A percentile compares a stretch with the other conserved stretches of the same genome.
These are phyloP conservation scores for Alternaria sp. DNA, from an alignment of 2,329 filamentous ascomycete species.

Conservation along the genomic window DNA sequence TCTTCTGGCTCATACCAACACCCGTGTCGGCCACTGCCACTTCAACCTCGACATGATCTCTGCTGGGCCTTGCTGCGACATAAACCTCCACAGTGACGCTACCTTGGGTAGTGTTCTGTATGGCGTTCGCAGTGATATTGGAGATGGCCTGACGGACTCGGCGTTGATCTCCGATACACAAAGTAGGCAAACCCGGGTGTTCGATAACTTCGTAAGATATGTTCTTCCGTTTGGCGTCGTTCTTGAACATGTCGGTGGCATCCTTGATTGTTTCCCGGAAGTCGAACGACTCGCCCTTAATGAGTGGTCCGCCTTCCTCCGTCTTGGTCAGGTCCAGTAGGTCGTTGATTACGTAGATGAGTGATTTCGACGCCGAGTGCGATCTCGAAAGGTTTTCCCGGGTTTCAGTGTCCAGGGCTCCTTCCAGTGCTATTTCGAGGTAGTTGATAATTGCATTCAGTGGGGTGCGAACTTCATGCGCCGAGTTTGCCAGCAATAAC, in stretches of 20 bases:
- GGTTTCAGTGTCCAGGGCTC: slow-evolving; percentile 78
- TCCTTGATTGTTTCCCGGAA: slow-evolving; percentile 74
- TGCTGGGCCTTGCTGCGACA: slow-evolving; percentile 52
- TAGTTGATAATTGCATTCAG: slow-evolving; percentile 96
- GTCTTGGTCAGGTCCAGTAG: slow-evolving; percentile 86
- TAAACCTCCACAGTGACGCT: slow-evolving; percentile 74
- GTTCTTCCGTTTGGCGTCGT: slow-evolving; percentile 77
- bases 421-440: slow-evolving; percentile 87
- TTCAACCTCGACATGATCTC: slow-evolving; percentile 70
- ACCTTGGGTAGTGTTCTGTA: slow-evolving; percentile 76
- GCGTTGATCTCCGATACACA: slow-evolving; percentile 79
- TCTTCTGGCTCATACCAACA: slow-evolving; percentile 64
- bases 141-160: slow-evolving; percentile 82
- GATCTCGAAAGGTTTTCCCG: slow-evolving; percentile 84
- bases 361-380: slow-evolving; percentile 87
- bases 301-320: slow-evolving; percentile 77
- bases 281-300: slow-evolving; percentile 83
- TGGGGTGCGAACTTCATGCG: slow-evolving; percentile 89
- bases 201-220: slow-evolving; percentile 73
- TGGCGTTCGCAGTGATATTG: slow-evolving; percentile 84
- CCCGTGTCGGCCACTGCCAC: slow-evolving; percentile 80
- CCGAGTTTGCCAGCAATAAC: slow-evolving; percentile 82
- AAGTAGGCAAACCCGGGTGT: slow-evolving; percentile 71
- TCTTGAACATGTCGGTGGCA: slow-evolving; percentile 74
- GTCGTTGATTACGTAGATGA: slow-evolving; percentile 95